phyloP scores from a whole-genome alignment of 2,329 filamentous ascomycete species.

The Beauveria asiatica region DNA sequence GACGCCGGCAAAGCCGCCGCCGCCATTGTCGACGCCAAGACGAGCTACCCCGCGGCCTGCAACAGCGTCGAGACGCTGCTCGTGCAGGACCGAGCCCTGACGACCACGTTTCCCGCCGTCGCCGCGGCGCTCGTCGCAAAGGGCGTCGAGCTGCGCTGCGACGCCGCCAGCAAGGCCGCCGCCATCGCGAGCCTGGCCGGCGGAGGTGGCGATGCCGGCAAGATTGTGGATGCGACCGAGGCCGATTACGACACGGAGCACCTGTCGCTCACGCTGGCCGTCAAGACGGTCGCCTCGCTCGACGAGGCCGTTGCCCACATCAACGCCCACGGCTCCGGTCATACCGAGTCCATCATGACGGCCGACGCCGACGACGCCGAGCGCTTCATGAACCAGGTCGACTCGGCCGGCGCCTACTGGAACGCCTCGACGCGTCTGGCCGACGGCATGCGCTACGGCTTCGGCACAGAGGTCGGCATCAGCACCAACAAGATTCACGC shows the following conservation, averaged over 20 bases:
- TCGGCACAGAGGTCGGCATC: conserved; percentile 96
- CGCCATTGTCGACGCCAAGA: conserved; percentile 86
- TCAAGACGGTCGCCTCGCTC: conserved; percentile 66
- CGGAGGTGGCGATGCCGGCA: conserved; percentile 25
- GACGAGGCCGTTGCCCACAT: conserved; percentile 77
- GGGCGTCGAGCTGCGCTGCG: conserved; percentile 78
- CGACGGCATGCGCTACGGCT: conserved; percentile 94
- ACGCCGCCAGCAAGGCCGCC: conserved; percentile 56
- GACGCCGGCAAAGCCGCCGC: conserved; percentile 62
- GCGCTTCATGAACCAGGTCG: conserved; percentile 74
- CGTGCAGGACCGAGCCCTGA: conserved; percentile 64
- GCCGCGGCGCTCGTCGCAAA: conserved; percentile 66
- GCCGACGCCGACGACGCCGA: conserved; percentile 59
- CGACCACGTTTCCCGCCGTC: conserved; percentile 58
- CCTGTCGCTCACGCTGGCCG: conserved; percentile 71
- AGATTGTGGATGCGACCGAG: conserved; percentile 48
- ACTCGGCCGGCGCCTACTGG: conserved; percentile 92
- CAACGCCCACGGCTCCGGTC: conserved; percentile 84
- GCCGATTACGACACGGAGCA: conserved; percentile 85
- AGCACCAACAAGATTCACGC: conserved; percentile 98
- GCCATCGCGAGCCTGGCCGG: conserved; percentile 34
- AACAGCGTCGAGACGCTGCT: conserved; percentile 91
- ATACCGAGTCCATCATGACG: conserved; percentile 89
- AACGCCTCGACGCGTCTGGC: conserved; percentile 92
- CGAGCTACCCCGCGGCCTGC: conserved; percentile 89